Evolutionary conservation across 768 basidiomycete species (phyloP), one percentile per base, ranked within the genome.

Genomic region (Exsudoporus frostii): DNA sequence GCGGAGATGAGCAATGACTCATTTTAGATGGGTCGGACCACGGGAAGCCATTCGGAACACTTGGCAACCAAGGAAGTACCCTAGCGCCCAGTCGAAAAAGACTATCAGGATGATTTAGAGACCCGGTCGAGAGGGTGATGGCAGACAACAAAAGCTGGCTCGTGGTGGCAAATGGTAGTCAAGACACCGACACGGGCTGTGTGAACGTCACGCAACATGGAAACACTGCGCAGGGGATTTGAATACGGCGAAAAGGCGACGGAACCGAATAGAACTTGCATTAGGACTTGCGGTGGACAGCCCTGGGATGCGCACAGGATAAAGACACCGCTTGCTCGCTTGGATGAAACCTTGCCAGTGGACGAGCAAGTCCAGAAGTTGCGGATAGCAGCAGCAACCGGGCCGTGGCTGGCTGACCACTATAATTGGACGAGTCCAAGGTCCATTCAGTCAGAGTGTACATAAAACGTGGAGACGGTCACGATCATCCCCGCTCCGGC

Each of bases 381-480:
- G n/a, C n/a, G 29, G 60, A 30, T 42, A 58, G 11, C 10, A 27
- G 27, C 34, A 32, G 44, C 34, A 52, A 38, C 53, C 62, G 62
- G 50, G 11, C 58, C 48, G 58, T 32, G 37, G 24, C 2, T 32
- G 25, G 7, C 29, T 30, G 29, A 4, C 17, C 40, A 7, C 29
- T 45, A 34, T 36, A 24, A 46, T 36, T 32, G 36, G 50, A 22
- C 20, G 33, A 19, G 30, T 17, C n/a, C n/a, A n/a, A n/a, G n/a
- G n/a, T n/a, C n/a, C n/a, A 34, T 58, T 20, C 29, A 27, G 25
- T 1, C 29, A 14, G 38, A n/a, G 32, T 14, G 30, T 32, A 53
- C 56, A 51, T 64, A 64, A 64, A 62, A 30, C 7, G 42, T 33
- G 27, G 7, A 27, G 6, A 20, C 19, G 34, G 11, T 30, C 45